Conservation (phyloP, 1,284 basidiomycete species). For the Xanthoconium separans region DNA sequence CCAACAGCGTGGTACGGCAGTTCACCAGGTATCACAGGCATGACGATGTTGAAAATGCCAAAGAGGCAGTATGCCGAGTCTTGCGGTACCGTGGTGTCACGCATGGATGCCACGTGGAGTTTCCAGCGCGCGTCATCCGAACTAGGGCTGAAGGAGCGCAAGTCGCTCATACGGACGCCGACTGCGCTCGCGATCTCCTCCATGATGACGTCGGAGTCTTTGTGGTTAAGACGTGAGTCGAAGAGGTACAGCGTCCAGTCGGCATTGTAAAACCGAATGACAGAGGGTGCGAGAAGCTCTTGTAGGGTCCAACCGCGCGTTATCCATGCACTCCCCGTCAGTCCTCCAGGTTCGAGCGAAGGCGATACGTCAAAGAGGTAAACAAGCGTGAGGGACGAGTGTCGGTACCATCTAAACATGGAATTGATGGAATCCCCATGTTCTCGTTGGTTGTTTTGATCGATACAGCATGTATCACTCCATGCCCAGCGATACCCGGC, state of each 20-base stretch:
- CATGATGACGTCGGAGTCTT: background rate
- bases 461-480: slow-evolving; percentile 8
- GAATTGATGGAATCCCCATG: slow-evolving; percentile 10
- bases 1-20: slow-evolving; percentile 6
- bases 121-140: slow-evolving; percentile 6
- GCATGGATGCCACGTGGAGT: slow-evolving; percentile 5
- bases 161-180: background rate
- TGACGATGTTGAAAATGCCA: slow-evolving; percentile 4
- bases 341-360: background rate
- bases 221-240: background rate
- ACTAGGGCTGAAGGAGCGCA: slow-evolving; percentile 1
- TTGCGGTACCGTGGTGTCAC: background rate
- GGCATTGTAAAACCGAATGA: background rate
- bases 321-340: slow-evolving; percentile 3
- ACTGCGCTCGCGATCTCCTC: background rate
- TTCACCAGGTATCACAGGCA: slow-evolving; percentile 8
- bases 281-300: slow-evolving; percentile 4
- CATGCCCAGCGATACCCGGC: slow-evolving; percentile 11
- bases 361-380: slow-evolving; percentile 9
- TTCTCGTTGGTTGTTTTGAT: slow-evolving; percentile 6
- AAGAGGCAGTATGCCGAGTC: slow-evolving; percentile 10
- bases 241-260: slow-evolving; percentile 7
- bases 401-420: slow-evolving; percentile 14
- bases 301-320: slow-evolving; percentile 10
- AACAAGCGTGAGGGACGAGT: slow-evolving; percentile 7